phyloP scores from a whole-genome alignment of 495 filamentous ascomycete genomes.

The Annulohypoxylon stygium region DNA sequence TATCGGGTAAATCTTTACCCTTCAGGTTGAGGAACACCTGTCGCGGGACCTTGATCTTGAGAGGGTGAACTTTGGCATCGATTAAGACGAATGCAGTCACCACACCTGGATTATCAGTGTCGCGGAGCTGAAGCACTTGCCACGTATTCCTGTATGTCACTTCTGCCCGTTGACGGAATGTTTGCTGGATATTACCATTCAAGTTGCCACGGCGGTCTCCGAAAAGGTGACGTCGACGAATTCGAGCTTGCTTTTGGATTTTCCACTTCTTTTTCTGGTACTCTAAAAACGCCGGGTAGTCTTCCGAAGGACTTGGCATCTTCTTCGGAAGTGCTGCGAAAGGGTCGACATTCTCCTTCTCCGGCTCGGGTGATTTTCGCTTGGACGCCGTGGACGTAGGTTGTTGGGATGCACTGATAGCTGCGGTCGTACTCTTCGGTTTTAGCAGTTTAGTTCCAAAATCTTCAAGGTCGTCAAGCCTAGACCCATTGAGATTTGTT shows the following conservation, averaged over 20 bases:
- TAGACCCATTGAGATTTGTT: constrained; percentile 69
- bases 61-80: constrained; percentile 85
- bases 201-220: constrained; percentile 80
- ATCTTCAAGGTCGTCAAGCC: constrained; percentile 84
- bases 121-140: constrained; percentile 90
- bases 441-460: constrained; percentile 79
- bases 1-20: constrained; percentile 84
- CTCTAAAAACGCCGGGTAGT: constrained; percentile 89
- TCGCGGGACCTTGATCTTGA: constrained; percentile 91
- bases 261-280: constrained; percentile 99
- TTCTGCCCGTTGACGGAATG: constrained; percentile 92
- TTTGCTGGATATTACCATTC: constrained; percentile 82
- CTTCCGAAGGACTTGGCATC: constrained; percentile 88
- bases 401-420: constrained; percentile 63
- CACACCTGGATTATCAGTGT: constrained; percentile 84
- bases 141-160: constrained; percentile 89
- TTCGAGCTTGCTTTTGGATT: constrained; percentile 92
- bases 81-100: constrained; percentile 93
- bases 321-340: constrained; percentile 84
- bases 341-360: constrained; percentile 74
- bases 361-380: constrained; percentile 79
- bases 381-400: constrained; percentile 70
- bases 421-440: constrained; percentile 74
- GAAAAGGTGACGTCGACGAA: constrained; percentile 90
- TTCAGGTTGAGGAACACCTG: constrained; percentile 93